Conservation (phyloP, 2,329 filamentous ascomycete genomes). For the Cladosporium sp. region DNA sequence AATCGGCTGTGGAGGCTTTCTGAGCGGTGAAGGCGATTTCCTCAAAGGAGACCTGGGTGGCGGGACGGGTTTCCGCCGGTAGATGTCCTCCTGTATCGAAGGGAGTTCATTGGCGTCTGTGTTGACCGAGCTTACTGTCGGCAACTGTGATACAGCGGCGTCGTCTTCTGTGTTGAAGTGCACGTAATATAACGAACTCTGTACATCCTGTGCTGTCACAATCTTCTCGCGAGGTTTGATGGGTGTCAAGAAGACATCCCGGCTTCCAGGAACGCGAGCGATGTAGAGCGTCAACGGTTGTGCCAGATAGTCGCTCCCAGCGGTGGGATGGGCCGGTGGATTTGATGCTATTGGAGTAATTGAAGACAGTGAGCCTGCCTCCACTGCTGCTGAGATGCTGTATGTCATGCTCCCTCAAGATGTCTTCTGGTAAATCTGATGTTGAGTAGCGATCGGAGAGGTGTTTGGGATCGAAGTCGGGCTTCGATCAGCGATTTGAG, state of each 20-base stretch:
- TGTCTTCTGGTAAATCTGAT: not conserved
- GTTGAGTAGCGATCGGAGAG: too few relatives aligned
- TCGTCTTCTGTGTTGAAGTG: slow-evolving; percentile 64
- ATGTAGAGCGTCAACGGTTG: slow-evolving; percentile 79
- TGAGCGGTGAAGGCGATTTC: slow-evolving; percentile 14
- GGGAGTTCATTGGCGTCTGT: slow-evolving; percentile 20
- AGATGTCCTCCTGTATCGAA: slow-evolving; percentile 15
- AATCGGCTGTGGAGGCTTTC: slow-evolving; percentile 19
- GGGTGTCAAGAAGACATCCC: slow-evolving; percentile 88
- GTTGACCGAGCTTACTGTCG: slow-evolving; percentile 19
- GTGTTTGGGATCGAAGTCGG: too few relatives aligned
- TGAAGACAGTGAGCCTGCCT: slow-evolving; percentile 77
- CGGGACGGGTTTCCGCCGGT: slow-evolving; percentile 18
- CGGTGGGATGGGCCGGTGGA: slow-evolving; percentile 66
- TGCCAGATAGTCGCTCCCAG: slow-evolving; percentile 65
- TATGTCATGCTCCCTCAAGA: slow-evolving; percentile 19
- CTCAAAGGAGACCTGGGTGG: slow-evolving; percentile 15
- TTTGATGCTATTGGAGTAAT: slow-evolving; percentile 78
- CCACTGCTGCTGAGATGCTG: slow-evolving; percentile 44
- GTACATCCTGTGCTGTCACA: slow-evolving; percentile 81
- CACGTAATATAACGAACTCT: slow-evolving; percentile 84
- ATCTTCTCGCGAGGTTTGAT: slow-evolving; percentile 84
- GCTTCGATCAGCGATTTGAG: too few relatives aligned
- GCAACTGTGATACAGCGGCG: slow-evolving; percentile 40
- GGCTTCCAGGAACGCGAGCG: slow-evolving; percentile 83